Evolutionary conservation across 164 flowering plant species (phyloP).

Genomic region (Dillenia turbinata): DNA sequence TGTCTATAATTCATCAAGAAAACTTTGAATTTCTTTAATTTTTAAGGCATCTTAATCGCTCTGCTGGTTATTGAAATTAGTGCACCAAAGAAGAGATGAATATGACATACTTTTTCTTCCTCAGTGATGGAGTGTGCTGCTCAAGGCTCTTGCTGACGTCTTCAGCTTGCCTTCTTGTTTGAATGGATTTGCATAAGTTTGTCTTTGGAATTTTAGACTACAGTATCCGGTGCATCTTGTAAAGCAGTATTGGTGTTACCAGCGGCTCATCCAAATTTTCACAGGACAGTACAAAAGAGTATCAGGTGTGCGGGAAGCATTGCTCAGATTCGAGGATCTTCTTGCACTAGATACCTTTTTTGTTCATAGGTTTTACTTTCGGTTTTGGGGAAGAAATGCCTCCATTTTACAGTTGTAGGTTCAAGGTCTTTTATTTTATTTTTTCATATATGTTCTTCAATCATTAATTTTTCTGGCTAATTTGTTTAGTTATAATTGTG

Average conservation of each 20-base stretch:
- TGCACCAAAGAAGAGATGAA: too few species aligned
- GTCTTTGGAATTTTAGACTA: constrained; percentile 14
- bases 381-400: constrained; percentile 14
- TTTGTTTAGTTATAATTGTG: constrained; percentile 18
- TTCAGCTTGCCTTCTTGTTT: too few species aligned
- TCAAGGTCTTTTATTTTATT: constrained; percentile 11
- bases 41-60: too few species aligned
- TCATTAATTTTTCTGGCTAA: constrained; percentile 2
- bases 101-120: too few species aligned
- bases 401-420: constrained; percentile 17
- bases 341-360: constrained; percentile 4
- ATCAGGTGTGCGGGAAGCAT: constrained; percentile 10
- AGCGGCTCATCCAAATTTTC: constrained; percentile 11
- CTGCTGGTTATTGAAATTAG: too few species aligned
- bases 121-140: too few species aligned
- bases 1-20: too few species aligned
- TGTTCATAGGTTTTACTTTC: constrained; percentile 9
- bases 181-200: constrained; percentile 6
- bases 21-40: too few species aligned
- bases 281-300: constrained; percentile 13
- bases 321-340: constrained; percentile 6
- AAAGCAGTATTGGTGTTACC: constrained; percentile 29
- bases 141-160: too few species aligned
- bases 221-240: constrained; percentile 35
- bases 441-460: neutral